Conservation (phyloP, 768 basidiomycete genomes). For the Amyloporia xantha region DNA sequence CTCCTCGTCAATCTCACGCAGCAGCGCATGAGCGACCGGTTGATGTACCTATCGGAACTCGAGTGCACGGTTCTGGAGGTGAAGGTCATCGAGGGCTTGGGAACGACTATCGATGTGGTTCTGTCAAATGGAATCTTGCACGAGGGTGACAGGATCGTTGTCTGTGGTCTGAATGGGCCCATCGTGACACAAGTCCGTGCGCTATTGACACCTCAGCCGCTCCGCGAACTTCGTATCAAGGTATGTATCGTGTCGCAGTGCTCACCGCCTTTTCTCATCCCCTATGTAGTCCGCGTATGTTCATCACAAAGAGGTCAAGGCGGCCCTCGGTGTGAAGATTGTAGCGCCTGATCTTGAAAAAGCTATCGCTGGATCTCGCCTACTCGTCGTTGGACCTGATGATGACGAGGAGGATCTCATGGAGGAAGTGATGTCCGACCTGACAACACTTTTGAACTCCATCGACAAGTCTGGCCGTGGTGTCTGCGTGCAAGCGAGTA, state of each 20-base stretch:
- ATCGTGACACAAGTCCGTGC: conserved; percentile 95
- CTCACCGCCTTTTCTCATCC: no score
- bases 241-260: conserved; percentile 45
- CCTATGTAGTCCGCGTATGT: conserved; percentile 90
- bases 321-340: conserved; percentile 94
- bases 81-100: conserved; percentile 96
- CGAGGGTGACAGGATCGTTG: conserved; percentile 91
- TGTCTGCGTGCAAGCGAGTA: conserved; percentile 96
- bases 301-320: conserved; percentile 96
- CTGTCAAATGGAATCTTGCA: conserved; percentile 88
- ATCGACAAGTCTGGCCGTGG: conserved; percentile 95
- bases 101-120: conserved; percentile 96
- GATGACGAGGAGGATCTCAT: conserved; percentile 94
- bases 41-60: conserved; percentile 97
- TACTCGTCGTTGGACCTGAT: conserved; percentile 89
- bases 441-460: conserved; percentile 80
- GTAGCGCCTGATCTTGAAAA: conserved; percentile 94
- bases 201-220: conserved; percentile 89
- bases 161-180: conserved; percentile 95
- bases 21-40: conserved; percentile 92
- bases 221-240: conserved; percentile 94
- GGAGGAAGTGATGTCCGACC: conserved; percentile 95
- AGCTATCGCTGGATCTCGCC: conserved; percentile 92
- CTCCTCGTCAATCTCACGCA: conserved; percentile 95
- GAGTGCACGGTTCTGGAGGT: conserved; percentile 99